phyloP scores from a whole-genome alignment of 2,329 filamentous ascomycete genomes.

The Colletotrichum sp. region DNA sequence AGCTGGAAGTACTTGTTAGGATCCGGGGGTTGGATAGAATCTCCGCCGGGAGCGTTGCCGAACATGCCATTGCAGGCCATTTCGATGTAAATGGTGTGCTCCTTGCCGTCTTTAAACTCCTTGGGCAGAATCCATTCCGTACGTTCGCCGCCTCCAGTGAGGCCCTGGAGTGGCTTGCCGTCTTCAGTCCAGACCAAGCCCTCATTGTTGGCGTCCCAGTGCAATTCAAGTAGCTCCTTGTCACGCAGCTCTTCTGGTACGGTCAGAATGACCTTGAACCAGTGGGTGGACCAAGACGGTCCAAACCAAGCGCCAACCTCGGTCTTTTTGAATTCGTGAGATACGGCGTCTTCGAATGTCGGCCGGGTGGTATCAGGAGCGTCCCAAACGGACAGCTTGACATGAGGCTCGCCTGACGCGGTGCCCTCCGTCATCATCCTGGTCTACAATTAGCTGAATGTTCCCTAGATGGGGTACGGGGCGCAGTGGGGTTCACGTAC shows the following conservation, averaged over 20 bases:
- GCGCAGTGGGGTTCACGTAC: slow-evolving; percentile 46
- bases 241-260: slow-evolving; percentile 75
- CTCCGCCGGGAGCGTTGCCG: slow-evolving; percentile 84
- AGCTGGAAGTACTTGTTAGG: slow-evolving; percentile 84
- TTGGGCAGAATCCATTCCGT: slow-evolving; percentile 90
- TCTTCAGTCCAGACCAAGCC: slow-evolving; percentile 92
- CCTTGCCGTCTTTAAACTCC: slow-evolving; percentile 80
- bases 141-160: slow-evolving; percentile 89
- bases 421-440: slow-evolving; percentile 76
- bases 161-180: slow-evolving; percentile 87
- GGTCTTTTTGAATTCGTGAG: slow-evolving; percentile 76
- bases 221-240: slow-evolving; percentile 87
- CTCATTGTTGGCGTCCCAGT: slow-evolving; percentile 96
- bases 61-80: slow-evolving; percentile 99
- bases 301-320: slow-evolving; percentile 82
- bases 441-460: slow-evolving; percentile 21
- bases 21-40: slow-evolving; percentile 86
- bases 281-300: slow-evolving; percentile 96
- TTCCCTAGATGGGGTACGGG: neutral
- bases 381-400: slow-evolving; percentile 87
- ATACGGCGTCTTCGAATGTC: slow-evolving; percentile 82
- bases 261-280: slow-evolving; percentile 86
- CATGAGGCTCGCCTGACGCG: slow-evolving; percentile 71
- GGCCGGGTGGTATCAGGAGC: slow-evolving; percentile 81
- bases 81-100: slow-evolving; percentile 92